A percentile compares a stretch with the other conserved stretches of the same genome.
phyloP scores from a whole-genome alignment of 371 early-diverging fungal genomes.

The Mycotypha africana region DNA sequence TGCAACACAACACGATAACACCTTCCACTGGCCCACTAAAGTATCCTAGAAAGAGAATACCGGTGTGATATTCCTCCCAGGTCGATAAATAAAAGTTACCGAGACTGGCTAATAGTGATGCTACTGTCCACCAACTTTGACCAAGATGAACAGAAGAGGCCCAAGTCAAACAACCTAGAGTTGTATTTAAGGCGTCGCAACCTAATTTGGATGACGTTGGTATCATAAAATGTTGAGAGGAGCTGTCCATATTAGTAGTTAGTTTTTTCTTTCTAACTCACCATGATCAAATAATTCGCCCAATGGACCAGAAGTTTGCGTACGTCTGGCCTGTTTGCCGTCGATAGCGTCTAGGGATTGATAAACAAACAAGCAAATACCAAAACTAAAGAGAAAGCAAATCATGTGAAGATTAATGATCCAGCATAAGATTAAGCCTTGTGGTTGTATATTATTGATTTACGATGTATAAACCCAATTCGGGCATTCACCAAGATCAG shows the following conservation, averaged over 20 bases:
- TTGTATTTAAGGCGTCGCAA: conserved; percentile 89
- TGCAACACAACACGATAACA: conserved; percentile 63
- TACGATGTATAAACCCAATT: conserved; percentile 81
- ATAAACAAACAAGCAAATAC: conserved; percentile 87
- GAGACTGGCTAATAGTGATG: conserved; percentile 51
- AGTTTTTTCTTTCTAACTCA: too few species aligned
- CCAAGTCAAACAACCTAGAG: conserved; percentile 54
- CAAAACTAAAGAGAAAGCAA: conserved; percentile 51
- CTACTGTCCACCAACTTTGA: conserved; percentile 72
- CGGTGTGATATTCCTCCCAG: conserved; percentile 96
- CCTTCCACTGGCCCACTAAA: conserved; percentile 98
- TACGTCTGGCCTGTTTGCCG: conserved; percentile 97
- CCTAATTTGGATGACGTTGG: too few species aligned
- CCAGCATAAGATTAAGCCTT: too few species aligned
- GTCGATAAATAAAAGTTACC: conserved; percentile 91
- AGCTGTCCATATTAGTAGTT: too few species aligned
- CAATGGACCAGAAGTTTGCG: conserved; percentile 84
- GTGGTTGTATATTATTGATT: too few species aligned
- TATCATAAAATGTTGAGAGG: not conserved
- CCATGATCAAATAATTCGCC: conserved; percentile 96
- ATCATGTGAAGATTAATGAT: too few species aligned
- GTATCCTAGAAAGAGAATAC: conserved; percentile 82
- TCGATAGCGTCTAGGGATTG: conserved; percentile 97
- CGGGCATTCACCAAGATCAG: conserved; percentile 79
- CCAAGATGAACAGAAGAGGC: conserved; percentile 69